phyloP scores from a whole-genome alignment of 2,329 filamentous ascomycete species.

The Aspergillus fijiensis region DNA sequence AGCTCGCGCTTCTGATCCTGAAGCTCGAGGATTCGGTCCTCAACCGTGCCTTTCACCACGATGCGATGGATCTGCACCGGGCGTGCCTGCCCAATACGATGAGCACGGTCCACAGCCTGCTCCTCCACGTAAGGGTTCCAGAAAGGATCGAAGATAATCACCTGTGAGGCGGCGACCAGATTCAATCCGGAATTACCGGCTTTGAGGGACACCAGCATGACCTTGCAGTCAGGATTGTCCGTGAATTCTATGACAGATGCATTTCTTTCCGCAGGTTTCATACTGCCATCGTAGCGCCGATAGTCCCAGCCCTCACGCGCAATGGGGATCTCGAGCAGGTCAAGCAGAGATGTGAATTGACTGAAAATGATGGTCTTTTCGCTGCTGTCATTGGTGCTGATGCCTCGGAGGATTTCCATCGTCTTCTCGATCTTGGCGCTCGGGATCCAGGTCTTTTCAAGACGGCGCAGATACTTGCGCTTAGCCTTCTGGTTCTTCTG shows the following conservation, averaged over 20 bases:
- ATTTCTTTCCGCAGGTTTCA: slow-evolving; percentile 66
- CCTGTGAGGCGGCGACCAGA: slow-evolving; percentile 75
- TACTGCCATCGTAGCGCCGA: slow-evolving; percentile 73
- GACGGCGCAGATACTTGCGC: slow-evolving; percentile 66
- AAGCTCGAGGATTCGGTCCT: slow-evolving; percentile 78
- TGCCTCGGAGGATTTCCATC: slow-evolving; percentile 60
- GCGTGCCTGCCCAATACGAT: slow-evolving; percentile 77
- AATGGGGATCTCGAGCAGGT: slow-evolving; percentile 73
- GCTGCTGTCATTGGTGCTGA: slow-evolving; percentile 50
- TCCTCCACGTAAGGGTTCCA: slow-evolving; percentile 94
- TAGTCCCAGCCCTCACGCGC: slow-evolving; percentile 58
- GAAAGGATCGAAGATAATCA: slow-evolving; percentile 89
- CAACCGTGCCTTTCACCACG: slow-evolving; percentile 73
- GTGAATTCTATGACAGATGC: slow-evolving; percentile 67
- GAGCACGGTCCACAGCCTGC: slow-evolving; percentile 85
- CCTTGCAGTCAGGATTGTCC: slow-evolving; percentile 57
- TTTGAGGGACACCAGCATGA: slow-evolving; percentile 77
- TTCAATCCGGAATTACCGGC: slow-evolving; percentile 86
- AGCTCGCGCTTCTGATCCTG: slow-evolving; percentile 76
- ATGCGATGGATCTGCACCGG: slow-evolving; percentile 78
- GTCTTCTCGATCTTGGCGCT: slow-evolving; percentile 74
- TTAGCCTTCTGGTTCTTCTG: slow-evolving; percentile 64
- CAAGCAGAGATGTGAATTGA: slow-evolving; percentile 76
- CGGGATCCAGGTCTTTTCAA: slow-evolving; percentile 67
- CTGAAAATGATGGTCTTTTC: slow-evolving; percentile 83